Evolutionary conservation across 257 asterid species (phyloP).

Genomic region (Parsonsia alboflavescens): DNA sequence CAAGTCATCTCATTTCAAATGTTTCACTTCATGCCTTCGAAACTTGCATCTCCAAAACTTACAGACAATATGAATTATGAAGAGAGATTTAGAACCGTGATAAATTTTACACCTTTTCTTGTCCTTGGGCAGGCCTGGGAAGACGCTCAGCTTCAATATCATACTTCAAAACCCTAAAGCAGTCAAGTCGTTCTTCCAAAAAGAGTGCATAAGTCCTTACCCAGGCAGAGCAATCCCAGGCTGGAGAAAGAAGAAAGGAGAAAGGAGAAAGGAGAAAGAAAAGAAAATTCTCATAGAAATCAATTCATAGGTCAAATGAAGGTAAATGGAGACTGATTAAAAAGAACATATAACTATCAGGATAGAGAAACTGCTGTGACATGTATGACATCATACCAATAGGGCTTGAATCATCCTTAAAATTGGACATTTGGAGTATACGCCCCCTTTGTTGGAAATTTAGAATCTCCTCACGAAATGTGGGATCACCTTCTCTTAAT

Average conservation of each 20-base stretch:
- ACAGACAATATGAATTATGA: not conserved
- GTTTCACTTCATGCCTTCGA: not conserved
- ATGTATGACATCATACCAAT: slow-evolving; percentile 38
- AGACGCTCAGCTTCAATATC: slow-evolving; percentile 97
- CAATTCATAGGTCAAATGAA: not conserved
- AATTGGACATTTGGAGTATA: slow-evolving; percentile 79
- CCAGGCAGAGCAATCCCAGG: slow-evolving; percentile 99
- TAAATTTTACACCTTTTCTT: slow-evolving; percentile 59
- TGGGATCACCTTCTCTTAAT: slow-evolving; percentile 89
- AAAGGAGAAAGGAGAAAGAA: too few species aligned
- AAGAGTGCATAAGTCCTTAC: slow-evolving; percentile 81
- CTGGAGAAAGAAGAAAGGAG: too few species aligned
- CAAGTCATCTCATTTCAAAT: not conserved
- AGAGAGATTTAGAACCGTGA: not conserved
- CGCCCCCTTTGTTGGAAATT: slow-evolving; percentile 83
- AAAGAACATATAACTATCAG: slow-evolving; percentile 2
- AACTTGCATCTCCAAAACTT: not conserved
- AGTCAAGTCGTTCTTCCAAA: slow-evolving; percentile 92
- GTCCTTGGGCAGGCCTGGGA: slow-evolving; percentile 69
- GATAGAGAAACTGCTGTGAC: slow-evolving; percentile 1
- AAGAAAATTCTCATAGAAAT: not conserved
- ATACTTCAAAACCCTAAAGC: slow-evolving; percentile 70
- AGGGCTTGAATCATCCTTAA: slow-evolving; percentile 93
- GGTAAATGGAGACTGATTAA: not conserved
- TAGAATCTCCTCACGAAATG: slow-evolving; percentile 77